Base-by-base conservation (phyloP, 371 early-diverging fungal genomes). In the Mucor lusitanicus region DNA sequence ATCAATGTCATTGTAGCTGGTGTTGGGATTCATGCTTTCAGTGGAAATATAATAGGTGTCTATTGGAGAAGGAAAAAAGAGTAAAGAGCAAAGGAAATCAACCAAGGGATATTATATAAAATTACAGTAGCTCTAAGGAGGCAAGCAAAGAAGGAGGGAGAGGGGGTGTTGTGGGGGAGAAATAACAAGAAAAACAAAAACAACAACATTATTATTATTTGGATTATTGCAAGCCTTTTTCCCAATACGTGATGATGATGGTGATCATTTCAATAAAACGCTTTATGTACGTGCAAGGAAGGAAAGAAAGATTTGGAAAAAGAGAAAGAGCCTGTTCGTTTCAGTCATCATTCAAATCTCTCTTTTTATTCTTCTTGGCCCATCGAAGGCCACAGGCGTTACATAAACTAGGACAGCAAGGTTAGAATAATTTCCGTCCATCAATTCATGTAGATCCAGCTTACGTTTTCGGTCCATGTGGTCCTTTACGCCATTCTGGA, bases 401-500 rank as follows among this genome's bases (percentile, higher is more conserved):
- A 70, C 82, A 82, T 64, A 84, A 67, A 6, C 84, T 61, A 70
- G 19, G 35, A 17, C 23, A 25, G 17, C 13, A 30, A 28, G n/a
- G 42, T 42, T 42, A 42, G 42, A 19, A 27, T 35, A 64, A 64
- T 44, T 46, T 54, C 44, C 42, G 54, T 64, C 23, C 0, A 4
- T 8, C 11, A 7, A 48, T 8, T 56, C 13, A 27, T 40, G 8
- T 30, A 50, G 15, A 27, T 17, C 53, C 12, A 39, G 68, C 79
- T 71, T 77, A 84, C 82, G 82, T 79, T 69, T 80, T 84, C 37
- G 89, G 85, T 21, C 92, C 92, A 62, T 87, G 87, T 48, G 91
- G 91, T 3, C 93, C 92, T 60, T 89, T 85, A 46, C 94, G 84
- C 94, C 95, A 95, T 62, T 90, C 90, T 17, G 93, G 92, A 0